Evolutionary conservation across 495 filamentous ascomycete species (phyloP).

Genomic region (Paragyromitra xinjiangensis): DNA sequence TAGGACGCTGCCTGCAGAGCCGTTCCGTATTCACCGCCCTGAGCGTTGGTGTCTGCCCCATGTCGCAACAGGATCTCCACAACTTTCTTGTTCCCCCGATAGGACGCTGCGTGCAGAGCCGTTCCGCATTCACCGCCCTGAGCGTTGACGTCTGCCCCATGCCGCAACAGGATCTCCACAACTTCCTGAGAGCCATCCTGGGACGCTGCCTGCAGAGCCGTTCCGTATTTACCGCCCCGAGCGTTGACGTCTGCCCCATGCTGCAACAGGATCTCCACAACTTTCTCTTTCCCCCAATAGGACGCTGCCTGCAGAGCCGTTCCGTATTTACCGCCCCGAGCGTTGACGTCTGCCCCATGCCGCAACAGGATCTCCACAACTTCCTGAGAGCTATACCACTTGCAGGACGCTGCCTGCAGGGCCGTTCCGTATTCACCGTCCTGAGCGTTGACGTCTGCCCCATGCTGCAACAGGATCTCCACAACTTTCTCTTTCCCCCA

Average conservation of each 20-base stretch:
- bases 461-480: constrained; percentile 26
- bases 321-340: constrained; percentile 3
- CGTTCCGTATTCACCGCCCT: constrained; percentile 43
- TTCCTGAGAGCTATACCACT: too few species aligned
- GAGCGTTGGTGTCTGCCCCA: constrained; percentile 41
- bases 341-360: constrained; percentile 28
- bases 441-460: constrained; percentile 34
- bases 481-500: not conserved
- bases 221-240: constrained; percentile 40
- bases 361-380: constrained; percentile 41
- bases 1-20: too few species aligned
- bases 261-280: not conserved
- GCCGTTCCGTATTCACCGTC: constrained; percentile 46
- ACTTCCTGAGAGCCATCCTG: too few species aligned
- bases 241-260: constrained; percentile 21
- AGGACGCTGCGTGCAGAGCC: constrained; percentile 55
- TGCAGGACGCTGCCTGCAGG: constrained; percentile 56
- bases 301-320: too few species aligned
- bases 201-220: constrained; percentile 56
- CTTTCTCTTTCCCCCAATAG: too few species aligned
- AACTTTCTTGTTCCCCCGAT: not conserved
- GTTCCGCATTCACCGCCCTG: constrained; percentile 42
- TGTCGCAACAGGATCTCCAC: constrained; percentile 45
- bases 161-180: constrained; percentile 44
- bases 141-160: constrained; percentile 19